These are phyloP conservation scores for Candida palmyrensis DNA, from an alignment of 805 yeast genomes.

Conservation along the genomic window DNA sequence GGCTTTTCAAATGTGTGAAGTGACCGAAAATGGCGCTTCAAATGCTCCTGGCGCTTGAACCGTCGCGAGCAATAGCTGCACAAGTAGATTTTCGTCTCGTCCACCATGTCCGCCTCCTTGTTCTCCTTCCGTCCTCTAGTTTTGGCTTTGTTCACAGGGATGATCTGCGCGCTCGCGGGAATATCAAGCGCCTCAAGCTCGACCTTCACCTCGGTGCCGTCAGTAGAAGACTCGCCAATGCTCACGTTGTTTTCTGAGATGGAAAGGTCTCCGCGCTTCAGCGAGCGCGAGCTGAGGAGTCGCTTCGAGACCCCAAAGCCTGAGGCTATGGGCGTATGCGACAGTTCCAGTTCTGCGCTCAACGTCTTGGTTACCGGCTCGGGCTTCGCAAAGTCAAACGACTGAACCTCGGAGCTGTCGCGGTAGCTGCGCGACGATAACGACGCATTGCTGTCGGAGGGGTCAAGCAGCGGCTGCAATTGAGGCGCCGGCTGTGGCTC, in stretches of 20 bases:
- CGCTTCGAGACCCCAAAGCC: no score
- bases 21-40: slow-evolving; percentile 69
- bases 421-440: no score
- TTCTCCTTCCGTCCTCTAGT: slow-evolving; percentile 66
- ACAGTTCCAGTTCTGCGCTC: background rate
- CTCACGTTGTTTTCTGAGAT: background rate
- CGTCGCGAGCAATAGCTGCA: slow-evolving; percentile 61
- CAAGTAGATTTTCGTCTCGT: slow-evolving; percentile 50
- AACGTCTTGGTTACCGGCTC: background rate
- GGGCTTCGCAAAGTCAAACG: background rate
- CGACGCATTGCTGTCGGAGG: no score
- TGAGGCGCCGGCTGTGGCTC: slow-evolving; percentile 1
- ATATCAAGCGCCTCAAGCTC: slow-evolving; percentile 35
- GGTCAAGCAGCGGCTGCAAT: background rate
- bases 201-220: slow-evolving; percentile 36
- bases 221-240: slow-evolving; percentile 6
- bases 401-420: no score
- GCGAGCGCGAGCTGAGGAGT: background rate
- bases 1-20: slow-evolving; percentile 73
- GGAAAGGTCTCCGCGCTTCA: background rate
- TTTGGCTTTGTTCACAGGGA: slow-evolving; percentile 30
- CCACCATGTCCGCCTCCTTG: slow-evolving; percentile 47
- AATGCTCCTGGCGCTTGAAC: slow-evolving; percentile 73
- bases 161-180: slow-evolving; percentile 35
- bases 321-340: no score